Evolutionary conservation across 768 basidiomycete genomes (phyloP), one percentile per base, ranked within the genome.

Genomic region (Xerocomellus intermedius): DNA sequence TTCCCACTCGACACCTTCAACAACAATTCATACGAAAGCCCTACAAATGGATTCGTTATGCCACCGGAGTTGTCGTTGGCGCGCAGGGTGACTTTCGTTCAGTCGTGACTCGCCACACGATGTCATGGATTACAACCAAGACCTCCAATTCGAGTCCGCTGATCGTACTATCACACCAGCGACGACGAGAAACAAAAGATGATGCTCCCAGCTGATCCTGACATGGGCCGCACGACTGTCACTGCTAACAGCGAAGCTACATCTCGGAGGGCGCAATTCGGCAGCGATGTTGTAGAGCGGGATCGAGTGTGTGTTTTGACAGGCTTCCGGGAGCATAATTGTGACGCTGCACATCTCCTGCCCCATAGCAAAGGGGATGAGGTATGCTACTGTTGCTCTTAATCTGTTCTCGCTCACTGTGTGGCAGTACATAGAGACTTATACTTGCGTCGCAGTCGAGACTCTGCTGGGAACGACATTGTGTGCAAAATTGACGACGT

Each of bases 41-140:
- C 22, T 45, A 44, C 33, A 53, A 53, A 41, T 58, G 52, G 57
- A 50, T 58, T 35, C 48, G 43, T 1, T 58, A 54, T 26, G 52
- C 48, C 17, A 58, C 28, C 8, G 52, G 57, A 4, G 33, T 35
- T 36, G 43, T 54, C 17, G 33, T 54, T 35, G 51, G 51, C 3
- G 28, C 46, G 1, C 19, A 52, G 28, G 54, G 54, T 26, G 21
- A 32, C 28, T 51, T 28, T 58, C 57, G 5, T 33, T 16, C 19
- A 19, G n/a, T 28, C 5, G 5, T 12, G 45, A 39, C 19, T 42
- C 45, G 4, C 45, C 30, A 1, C 3, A 28, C 22, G 5, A 35
- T 33, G 13, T 21, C n/a, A 5, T 58, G 19, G 32, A 49, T 5
- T 46, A 54, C 19, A 12, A 54, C 24, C 8, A 14, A 2, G 26